phyloP scores from a whole-genome alignment of 1,284 basidiomycete species.

The Ustilago tritici region DNA sequence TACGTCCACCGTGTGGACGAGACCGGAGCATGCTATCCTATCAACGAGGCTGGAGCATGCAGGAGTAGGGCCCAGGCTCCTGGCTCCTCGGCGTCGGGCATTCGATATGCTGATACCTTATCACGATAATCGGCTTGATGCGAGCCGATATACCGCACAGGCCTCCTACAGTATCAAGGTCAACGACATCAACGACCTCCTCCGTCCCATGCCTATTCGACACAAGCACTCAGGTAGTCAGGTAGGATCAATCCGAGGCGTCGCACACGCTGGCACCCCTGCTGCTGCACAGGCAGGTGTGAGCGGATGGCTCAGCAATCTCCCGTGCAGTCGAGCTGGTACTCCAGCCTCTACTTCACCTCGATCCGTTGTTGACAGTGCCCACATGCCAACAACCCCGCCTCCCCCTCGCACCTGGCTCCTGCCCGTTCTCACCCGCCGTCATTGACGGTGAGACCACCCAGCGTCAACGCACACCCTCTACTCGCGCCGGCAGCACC shows the following conservation, averaged over 20 bases:
- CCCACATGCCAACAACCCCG: constrained; percentile 7
- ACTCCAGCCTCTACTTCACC: neutral
- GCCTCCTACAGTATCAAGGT: constrained; percentile 6
- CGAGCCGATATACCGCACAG: neutral
- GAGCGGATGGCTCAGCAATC: neutral
- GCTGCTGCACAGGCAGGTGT: neutral
- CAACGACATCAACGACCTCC: constrained; percentile 11
- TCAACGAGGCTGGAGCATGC: too few relatives aligned
- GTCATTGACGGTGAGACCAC: constrained; percentile 10
- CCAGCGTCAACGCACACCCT: neutral
- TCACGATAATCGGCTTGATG: constrained; percentile 8
- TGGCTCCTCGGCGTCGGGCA: too few relatives aligned
- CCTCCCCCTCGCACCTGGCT: neutral
- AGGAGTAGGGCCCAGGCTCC: too few relatives aligned
- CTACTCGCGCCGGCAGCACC: constrained; percentile 5
- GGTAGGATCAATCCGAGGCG: neutral
- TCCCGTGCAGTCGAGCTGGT: neutral
- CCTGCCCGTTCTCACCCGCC: constrained; percentile 2
- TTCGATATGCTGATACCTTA: too few relatives aligned
- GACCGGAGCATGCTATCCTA: too few relatives aligned
- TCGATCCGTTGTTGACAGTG: neutral
- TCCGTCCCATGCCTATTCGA: neutral
- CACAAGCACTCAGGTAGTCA: constrained; percentile 4
- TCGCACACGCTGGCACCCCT: neutral
- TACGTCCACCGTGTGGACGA: too few relatives aligned